These are phyloP conservation scores for Ziziphus jujuba DNA, from an alignment of 306 rosid genomes.

Conservation along the genomic window DNA sequence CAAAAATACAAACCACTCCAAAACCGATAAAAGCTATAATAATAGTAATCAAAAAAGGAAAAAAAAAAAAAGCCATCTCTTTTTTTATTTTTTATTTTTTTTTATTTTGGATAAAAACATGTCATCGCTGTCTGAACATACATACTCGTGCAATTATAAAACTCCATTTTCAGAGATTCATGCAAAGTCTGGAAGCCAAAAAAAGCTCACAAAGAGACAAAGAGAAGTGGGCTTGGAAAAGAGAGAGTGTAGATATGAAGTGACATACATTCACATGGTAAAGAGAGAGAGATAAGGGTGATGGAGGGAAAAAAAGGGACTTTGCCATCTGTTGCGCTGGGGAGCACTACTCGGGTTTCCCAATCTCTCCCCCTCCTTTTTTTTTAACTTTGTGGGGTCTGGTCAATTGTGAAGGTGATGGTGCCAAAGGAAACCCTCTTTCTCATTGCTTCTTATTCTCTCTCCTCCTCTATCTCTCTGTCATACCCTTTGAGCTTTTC, in stretches of 20 bases:
- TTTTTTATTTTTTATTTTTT: too few species aligned
- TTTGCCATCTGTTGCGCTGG: conserved; percentile 39
- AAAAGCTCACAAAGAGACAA: conserved; percentile 37
- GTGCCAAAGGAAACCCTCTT: conserved; percentile 15
- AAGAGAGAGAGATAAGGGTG: conserved; percentile 31
- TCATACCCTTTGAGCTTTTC: conserved; percentile 8
- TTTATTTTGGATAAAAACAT: too few species aligned
- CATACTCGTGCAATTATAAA: not conserved
- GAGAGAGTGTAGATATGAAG: conserved; percentile 10
- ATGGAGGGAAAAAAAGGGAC: conserved; percentile 28
- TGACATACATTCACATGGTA: conserved; percentile 48
- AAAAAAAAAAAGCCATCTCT: too few species aligned
- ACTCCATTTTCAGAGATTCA: conserved; percentile 9
- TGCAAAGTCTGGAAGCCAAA: conserved; percentile 10
- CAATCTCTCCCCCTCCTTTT: conserved; percentile 7
- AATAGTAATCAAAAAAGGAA: too few species aligned
- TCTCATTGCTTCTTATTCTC: not conserved
- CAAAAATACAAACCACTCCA: too few species aligned
- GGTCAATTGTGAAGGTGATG: conserved; percentile 24
- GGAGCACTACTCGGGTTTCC: conserved; percentile 39
- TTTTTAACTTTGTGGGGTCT: conserved; percentile 9
- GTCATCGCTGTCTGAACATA: too few species aligned
- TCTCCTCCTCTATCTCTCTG: not conserved
- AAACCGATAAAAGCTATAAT: too few species aligned
- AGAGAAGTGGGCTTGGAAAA: conserved; percentile 27